A percentile compares a stretch with the other conserved stretches of the same genome.
These are phyloP conservation scores for Firmiana major DNA, from an alignment of 345 rosid species.

Conservation along the genomic window DNA sequence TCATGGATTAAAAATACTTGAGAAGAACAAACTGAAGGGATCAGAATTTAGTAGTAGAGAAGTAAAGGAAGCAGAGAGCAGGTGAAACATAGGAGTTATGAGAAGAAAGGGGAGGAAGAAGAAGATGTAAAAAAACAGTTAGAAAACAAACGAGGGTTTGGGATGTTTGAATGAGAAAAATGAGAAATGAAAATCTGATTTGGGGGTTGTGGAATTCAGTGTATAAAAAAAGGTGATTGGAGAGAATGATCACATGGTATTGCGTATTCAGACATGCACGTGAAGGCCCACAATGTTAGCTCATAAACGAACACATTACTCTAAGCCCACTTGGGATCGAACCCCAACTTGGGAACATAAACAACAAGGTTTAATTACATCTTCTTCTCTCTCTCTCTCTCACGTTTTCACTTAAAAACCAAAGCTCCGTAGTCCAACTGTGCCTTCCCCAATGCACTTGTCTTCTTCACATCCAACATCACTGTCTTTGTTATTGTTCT, in stretches of 20 bases:
- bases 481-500: constrained; percentile 48
- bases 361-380: constrained; percentile 2
- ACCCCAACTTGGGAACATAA: constrained; percentile 57
- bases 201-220: neutral
- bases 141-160: neutral
- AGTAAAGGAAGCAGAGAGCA: neutral
- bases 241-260: constrained; percentile 59
- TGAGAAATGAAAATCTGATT: constrained; percentile 10
- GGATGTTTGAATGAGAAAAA: neutral
- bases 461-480: constrained; percentile 80
- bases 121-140: neutral
- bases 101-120: neutral
- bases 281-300: constrained; percentile 72
- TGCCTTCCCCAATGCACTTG: constrained; percentile 65
- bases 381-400: constrained; percentile 21
- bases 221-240: neutral
- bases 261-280: constrained; percentile 57
- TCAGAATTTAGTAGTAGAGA: neutral
- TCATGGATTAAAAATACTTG: neutral
- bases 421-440: constrained; percentile 31
- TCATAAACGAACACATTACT: constrained; percentile 53
- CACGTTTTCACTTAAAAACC: constrained; percentile 11
- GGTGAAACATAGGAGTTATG: neutral
- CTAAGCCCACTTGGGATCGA: constrained; percentile 54
- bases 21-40: neutral